Percentiles rank a stretch among this genome's conserved stretches.
Conservation (phyloP, 2,329 filamentous ascomycete species). For the Fusarium sp. region DNA sequence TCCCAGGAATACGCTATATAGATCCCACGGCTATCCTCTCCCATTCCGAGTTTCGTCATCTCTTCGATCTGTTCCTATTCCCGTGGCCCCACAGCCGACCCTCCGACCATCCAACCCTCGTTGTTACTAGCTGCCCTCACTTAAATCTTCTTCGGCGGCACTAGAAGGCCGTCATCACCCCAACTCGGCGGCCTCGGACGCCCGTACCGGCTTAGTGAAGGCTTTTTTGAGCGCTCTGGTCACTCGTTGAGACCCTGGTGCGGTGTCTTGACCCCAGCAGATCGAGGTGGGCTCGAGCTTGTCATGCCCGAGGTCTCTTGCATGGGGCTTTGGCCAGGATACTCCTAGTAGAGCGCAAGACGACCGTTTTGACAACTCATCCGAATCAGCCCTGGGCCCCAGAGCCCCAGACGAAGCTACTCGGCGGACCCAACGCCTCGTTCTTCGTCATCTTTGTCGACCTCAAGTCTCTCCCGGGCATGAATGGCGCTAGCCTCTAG, state of each 20-base stretch:
- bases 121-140: constrained; percentile 39
- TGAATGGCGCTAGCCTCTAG: constrained; percentile 50
- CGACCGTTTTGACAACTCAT: constrained; percentile 57
- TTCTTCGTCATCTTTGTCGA: constrained; percentile 50
- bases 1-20: constrained; percentile 42
- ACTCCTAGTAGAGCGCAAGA: constrained; percentile 58
- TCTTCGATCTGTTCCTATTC: constrained; percentile 43
- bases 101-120: constrained; percentile 28
- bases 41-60: constrained; percentile 46
- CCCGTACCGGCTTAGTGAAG: constrained; percentile 43
- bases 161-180: constrained; percentile 44
- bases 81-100: constrained; percentile 37
- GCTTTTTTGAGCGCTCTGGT: constrained; percentile 40
- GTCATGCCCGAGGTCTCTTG: constrained; percentile 57
- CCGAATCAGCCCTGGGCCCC: constrained; percentile 51
- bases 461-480: constrained; percentile 48
- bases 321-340: constrained; percentile 57
- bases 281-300: constrained; percentile 60
- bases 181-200: constrained; percentile 47
- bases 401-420: constrained; percentile 50
- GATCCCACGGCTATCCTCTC: constrained; percentile 44
- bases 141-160: constrained; percentile 42
- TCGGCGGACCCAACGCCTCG: constrained; percentile 47
- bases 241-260: constrained; percentile 58
- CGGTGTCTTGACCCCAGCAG: constrained; percentile 56